Evolutionary conservation across 331 rosid species (phyloP).

Genomic region (Dryas integrifolia): DNA sequence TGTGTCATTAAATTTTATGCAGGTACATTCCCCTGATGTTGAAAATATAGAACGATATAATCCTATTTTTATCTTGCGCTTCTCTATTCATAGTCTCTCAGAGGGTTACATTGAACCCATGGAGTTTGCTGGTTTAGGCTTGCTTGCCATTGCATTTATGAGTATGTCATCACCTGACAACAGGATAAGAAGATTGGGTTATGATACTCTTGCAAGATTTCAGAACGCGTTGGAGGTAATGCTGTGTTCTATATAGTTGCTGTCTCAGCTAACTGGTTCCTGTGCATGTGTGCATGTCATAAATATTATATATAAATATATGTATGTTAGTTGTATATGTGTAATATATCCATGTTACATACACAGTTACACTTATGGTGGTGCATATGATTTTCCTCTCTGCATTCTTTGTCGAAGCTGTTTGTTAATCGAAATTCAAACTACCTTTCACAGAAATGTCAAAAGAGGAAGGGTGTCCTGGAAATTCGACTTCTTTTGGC

Average conservation of each 20-base stretch:
- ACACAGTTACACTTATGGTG: not conserved
- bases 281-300: not conserved
- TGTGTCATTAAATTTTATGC: conserved; percentile 26
- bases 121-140: conserved; percentile 80
- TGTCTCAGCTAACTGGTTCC: not conserved
- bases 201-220: conserved; percentile 53
- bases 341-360: not conserved
- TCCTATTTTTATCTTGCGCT: conserved; percentile 80
- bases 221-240: conserved; percentile 66
- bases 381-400: not conserved
- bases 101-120: conserved; percentile 65
- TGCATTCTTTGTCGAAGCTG: not conserved
- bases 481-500: conserved; percentile 67
- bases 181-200: conserved; percentile 71
- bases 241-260: conserved; percentile 8
- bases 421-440: conserved; percentile 8
- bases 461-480: conserved; percentile 67
- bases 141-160: conserved; percentile 81
- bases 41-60: conserved; percentile 54
- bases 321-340: not conserved
- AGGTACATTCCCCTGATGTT: conserved; percentile 38
- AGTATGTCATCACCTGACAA: conserved; percentile 75
- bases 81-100: conserved; percentile 64
- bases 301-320: not conserved
- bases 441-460: conserved; percentile 55